These are phyloP conservation scores for Pythium guiyangense DNA, from an alignment of 352 stramenopile genomes.

Conservation along the genomic window DNA sequence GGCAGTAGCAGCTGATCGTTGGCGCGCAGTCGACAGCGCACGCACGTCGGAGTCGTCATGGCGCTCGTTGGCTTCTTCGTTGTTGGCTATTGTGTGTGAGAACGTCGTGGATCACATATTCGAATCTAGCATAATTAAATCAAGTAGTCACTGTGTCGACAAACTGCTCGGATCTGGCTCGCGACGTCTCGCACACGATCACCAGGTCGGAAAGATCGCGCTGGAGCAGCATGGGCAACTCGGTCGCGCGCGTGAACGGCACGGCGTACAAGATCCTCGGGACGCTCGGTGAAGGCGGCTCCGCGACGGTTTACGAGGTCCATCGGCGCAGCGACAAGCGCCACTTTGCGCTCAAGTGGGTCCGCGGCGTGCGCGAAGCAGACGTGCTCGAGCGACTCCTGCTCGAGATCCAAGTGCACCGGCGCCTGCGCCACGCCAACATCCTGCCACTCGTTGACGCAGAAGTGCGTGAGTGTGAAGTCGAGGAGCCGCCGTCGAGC, in stretches of 20 bases:
- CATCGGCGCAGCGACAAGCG: slow-evolving; percentile 20
- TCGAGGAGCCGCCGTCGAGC: background rate
- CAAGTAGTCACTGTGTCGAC: no score
- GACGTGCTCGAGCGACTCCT: slow-evolving; percentile 57
- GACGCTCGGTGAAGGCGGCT: slow-evolving; percentile 63
- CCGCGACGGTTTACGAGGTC: slow-evolving; percentile 61
- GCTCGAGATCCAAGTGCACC: slow-evolving; percentile 71
- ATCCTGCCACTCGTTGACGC: slow-evolving; percentile 46
- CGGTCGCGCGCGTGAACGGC: slow-evolving; percentile 53
- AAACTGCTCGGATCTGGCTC: no score
- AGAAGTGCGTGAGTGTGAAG: slow-evolving; percentile 27
- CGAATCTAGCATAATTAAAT: no score
- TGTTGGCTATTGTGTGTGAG: no score
- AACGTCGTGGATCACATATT: no score
- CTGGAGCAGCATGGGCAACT: slow-evolving; percentile 47
- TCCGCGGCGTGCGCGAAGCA: slow-evolving; percentile 37
- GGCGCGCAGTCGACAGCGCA: no score
- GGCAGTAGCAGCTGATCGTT: no score
- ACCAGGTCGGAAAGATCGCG: background rate
- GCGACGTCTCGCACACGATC: background rate
- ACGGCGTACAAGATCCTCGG: slow-evolving; percentile 44
- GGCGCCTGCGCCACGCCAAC: slow-evolving; percentile 48
- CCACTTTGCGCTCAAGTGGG: slow-evolving; percentile 64
- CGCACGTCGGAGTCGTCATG: no score
- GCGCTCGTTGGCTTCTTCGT: no score